Conservation (phyloP, 257 asterid genomes). For the Przewalskia tangutica region DNA sequence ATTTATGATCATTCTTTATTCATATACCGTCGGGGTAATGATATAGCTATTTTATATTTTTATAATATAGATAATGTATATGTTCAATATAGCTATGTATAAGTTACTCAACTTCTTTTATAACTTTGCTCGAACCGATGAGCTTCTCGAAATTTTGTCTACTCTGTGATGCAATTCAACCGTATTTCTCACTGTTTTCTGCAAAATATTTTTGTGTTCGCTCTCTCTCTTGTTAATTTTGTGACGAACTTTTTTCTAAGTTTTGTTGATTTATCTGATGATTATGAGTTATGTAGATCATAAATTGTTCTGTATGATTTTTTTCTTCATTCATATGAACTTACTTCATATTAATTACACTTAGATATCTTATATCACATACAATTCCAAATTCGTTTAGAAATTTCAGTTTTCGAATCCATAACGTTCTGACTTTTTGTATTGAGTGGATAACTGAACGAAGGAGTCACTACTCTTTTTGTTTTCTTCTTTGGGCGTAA, state of each 20-base stretch:
- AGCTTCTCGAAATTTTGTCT: neutral
- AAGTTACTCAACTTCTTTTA: too few relatives aligned
- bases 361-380: neutral
- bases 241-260: neutral
- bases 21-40: too few relatives aligned
- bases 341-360: neutral
- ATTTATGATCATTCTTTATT: too few relatives aligned
- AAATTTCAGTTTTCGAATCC: neutral
- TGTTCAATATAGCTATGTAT: too few relatives aligned
- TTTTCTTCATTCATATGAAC: neutral
- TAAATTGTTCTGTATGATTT: neutral
- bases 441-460: constrained; percentile 1
- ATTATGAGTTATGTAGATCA: neutral
- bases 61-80: too few relatives aligned
- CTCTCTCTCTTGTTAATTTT: neutral
- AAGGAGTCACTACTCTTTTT: neutral
- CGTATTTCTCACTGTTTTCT: too few relatives aligned
- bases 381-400: neutral
- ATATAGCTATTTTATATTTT: too few relatives aligned
- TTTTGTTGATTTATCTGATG: neutral
- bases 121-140: neutral
- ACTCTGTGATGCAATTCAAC: too few relatives aligned
- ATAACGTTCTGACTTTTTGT: neutral
- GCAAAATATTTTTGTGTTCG: too few relatives aligned
- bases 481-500: neutral